A percentile compares a stretch with the other conserved stretches of the same genome.
phyloP scores from a whole-genome alignment of 2,329 filamentous ascomycete species.

The Trichoderma sp. region DNA sequence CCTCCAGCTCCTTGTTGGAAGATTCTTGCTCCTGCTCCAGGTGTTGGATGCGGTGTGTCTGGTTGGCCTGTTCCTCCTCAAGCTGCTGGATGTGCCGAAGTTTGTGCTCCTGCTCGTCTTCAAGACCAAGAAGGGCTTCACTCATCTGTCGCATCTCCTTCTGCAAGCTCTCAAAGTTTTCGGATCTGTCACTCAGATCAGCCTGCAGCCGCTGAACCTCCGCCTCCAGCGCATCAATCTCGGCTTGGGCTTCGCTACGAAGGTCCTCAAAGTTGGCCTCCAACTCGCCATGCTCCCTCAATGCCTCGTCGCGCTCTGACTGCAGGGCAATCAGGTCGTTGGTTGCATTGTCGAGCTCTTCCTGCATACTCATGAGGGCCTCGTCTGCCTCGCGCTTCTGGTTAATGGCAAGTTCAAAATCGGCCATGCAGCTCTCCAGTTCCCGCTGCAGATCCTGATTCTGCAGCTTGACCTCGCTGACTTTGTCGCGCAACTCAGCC shows the following conservation, averaged over 20 bases:
- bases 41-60: conserved; percentile 72
- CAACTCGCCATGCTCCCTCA: conserved; percentile 60
- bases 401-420: conserved; percentile 71
- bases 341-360: conserved; percentile 74
- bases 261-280: conserved; percentile 61
- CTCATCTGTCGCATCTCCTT: conserved; percentile 91
- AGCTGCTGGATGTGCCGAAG: conserved; percentile 75
- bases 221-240: conserved; percentile 64
- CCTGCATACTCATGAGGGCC: conserved; percentile 62
- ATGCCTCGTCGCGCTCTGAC: conserved; percentile 79
- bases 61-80: conserved; percentile 75
- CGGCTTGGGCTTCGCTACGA: conserved; percentile 61
- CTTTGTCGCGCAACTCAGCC: conserved; percentile 77
- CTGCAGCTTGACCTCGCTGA: conserved; percentile 80
- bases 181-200: conserved; percentile 71
- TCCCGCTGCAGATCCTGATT: conserved; percentile 86
- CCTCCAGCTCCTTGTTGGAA: conserved; percentile 81
- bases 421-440: conserved; percentile 72
- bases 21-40: conserved; percentile 81
- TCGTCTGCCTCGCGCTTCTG: conserved; percentile 60
- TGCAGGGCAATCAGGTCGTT: conserved; percentile 78
- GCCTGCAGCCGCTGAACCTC: conserved; percentile 67
- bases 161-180: conserved; percentile 89
- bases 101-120: conserved; percentile 83
- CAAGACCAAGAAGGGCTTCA: conserved; percentile 78